Evolutionary conservation across 2,329 filamentous ascomycete genomes (phyloP), one percentile per base, ranked within the genome.

Genomic region (Diaporthe sp.): DNA sequence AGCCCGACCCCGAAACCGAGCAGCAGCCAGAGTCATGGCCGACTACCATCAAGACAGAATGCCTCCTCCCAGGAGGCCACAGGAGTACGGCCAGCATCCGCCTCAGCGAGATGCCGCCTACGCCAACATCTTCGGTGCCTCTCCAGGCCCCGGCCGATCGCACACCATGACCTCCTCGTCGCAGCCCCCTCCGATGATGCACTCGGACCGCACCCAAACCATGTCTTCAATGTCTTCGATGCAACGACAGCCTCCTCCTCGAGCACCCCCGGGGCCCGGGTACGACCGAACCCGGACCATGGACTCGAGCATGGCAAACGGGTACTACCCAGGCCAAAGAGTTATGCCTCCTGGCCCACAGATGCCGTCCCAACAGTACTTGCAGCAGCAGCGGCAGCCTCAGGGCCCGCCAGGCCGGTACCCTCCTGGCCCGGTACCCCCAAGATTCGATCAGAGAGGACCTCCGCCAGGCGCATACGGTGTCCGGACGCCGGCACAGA

Each of bases 81-180:
- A 77, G 58, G 75, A 77, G 9, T 75, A 77, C 57, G 73, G 73
- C 31, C 75, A 77, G 44, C 75, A 77, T 39, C 75, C 63, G 17
- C 65, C 71, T 20, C 84, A 85, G 74, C 94, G 97, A 86, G 96
- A 99, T 91, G 95, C 95, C 80, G 97, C 96, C 79, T 99, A 97
- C 85, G 95, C 94, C 79, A 96, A 96, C 86, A 98, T 98, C 83
- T 99, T 98, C 84, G 97, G 96, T 80, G 92, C 92, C 78, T 90
- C 94, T 78, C 95, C 95, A 78, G 95, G 95, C 63, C 92, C 94
- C 61, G 96, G 96, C 75, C 93, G 97, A 84, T 97, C 96, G 75
- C 96, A 98, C 82, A 98, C 96, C 37, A 98, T 98, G 95, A 97
- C 93, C 78, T 95, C 94, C 74, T 93, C 95, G 78, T 90, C 93